Evolutionary conservation across 1,284 basidiomycete species (phyloP).

Genomic region (Cutaneotrichosporon sp.): DNA sequence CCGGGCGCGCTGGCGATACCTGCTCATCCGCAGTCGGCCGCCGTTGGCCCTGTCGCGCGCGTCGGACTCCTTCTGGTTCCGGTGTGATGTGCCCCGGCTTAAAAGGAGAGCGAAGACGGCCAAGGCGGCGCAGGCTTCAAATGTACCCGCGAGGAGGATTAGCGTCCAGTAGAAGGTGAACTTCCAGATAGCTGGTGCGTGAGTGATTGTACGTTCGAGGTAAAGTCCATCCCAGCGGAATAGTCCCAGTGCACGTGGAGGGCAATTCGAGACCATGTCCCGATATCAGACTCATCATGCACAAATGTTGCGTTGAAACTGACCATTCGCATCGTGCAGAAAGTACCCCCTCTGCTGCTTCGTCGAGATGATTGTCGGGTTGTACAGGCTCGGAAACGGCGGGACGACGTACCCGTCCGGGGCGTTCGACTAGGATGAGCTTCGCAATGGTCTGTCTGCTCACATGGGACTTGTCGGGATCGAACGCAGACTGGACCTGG

Average conservation of each 20-base stretch:
- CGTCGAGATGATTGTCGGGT: constrained; percentile 47
- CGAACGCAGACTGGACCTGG: constrained; percentile 30
- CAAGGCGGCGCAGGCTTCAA: constrained; percentile 61
- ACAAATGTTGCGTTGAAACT: constrained; percentile 7
- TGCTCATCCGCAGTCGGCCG: background rate
- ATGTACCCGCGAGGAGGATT: constrained; percentile 66
- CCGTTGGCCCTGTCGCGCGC: background rate
- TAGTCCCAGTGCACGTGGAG: no score
- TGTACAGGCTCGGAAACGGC: constrained; percentile 54
- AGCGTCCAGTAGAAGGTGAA: constrained; percentile 83
- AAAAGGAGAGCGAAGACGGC: constrained; percentile 66
- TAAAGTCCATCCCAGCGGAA: no score
- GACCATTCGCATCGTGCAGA: constrained; percentile 49
- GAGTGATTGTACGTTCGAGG: no score
- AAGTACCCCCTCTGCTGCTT: constrained; percentile 36
- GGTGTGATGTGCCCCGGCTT: constrained; percentile 38
- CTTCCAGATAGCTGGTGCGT: constrained; percentile 67
- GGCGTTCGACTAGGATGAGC: constrained; percentile 4
- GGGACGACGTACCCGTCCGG: constrained; percentile 42
- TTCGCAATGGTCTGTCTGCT: background rate
- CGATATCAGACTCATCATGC: background rate
- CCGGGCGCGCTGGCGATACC: constrained; percentile 17
- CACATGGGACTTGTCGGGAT: constrained; percentile 13
- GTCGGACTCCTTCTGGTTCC: background rate
- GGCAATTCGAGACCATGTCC: no score